Evolutionary conservation across 2,329 filamentous ascomycete species (phyloP).

Genomic region (Parafenestella ontariensis): DNA sequence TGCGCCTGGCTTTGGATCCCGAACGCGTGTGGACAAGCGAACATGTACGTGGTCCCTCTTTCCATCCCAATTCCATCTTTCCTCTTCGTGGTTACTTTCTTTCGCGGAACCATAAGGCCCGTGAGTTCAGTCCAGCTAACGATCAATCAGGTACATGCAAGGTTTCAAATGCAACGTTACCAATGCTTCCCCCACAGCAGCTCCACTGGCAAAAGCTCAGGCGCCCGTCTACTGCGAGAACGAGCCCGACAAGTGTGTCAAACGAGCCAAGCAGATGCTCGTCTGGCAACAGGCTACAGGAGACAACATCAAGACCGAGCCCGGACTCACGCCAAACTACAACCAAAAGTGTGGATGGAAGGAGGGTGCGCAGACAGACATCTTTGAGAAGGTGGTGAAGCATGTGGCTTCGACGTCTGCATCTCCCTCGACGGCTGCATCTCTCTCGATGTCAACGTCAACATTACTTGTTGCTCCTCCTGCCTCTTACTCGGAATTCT

Average conservation of each 20-base stretch:
- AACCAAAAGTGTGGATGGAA: slow-evolving; percentile 35
- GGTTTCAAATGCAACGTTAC: slow-evolving; percentile 59
- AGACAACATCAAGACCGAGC: slow-evolving; percentile 31
- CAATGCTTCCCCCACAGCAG: slow-evolving; percentile 50
- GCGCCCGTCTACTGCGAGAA: slow-evolving; percentile 54
- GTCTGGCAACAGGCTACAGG: slow-evolving; percentile 52
- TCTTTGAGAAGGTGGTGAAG: slow-evolving; percentile 19
- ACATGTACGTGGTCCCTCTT: slow-evolving; percentile 37
- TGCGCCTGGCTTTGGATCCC: slow-evolving; percentile 56
- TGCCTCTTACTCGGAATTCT: neutral
- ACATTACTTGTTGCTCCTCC: neutral
- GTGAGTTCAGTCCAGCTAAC: neutral
- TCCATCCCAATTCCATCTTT: neutral
- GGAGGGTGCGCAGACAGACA: slow-evolving; percentile 34
- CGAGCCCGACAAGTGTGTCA: slow-evolving; percentile 52
- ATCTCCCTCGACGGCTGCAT: neutral
- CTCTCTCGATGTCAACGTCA: neutral
- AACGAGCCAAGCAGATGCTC: slow-evolving; percentile 61
- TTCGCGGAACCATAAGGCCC: neutral
- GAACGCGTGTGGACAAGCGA: slow-evolving; percentile 48
- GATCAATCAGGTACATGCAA: slow-evolving; percentile 53
- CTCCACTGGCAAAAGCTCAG: slow-evolving; percentile 50
- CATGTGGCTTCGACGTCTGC: no score
- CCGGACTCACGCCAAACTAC: slow-evolving; percentile 25
- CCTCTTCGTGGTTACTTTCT: neutral